Conservation (phyloP, 2,329 filamentous ascomycete genomes). For the Exophiala sp. region DNA sequence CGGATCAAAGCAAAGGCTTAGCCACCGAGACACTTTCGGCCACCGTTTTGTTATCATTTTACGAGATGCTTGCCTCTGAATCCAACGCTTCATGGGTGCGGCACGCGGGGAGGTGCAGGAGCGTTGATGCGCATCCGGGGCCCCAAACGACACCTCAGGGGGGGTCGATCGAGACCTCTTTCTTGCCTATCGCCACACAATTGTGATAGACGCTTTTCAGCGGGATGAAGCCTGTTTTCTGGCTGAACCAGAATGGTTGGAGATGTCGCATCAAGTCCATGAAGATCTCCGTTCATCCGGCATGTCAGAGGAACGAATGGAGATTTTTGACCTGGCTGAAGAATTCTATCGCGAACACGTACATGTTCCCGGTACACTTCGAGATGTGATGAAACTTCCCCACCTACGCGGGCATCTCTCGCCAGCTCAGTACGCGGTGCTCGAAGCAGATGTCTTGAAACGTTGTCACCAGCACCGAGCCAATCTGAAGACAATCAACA, state of each 20-base stretch:
- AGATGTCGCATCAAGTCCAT: slow-evolving; percentile 32
- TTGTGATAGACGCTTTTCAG: slow-evolving; percentile 34
- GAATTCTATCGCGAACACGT: slow-evolving; percentile 26
- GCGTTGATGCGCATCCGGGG: slow-evolving; percentile 35
- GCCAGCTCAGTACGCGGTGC: slow-evolving; percentile 3
- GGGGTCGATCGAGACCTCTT: slow-evolving; percentile 36
- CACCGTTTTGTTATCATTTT: slow-evolving; percentile 35
- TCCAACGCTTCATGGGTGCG: slow-evolving; percentile 35
- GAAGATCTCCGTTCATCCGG: slow-evolving; percentile 23
- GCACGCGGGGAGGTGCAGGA: slow-evolving; percentile 35
- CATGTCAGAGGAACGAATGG: slow-evolving; percentile 13
- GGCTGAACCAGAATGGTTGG: slow-evolving; percentile 34
- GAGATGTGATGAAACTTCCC: slow-evolving; percentile 6
- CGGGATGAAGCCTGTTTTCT: slow-evolving; percentile 35
- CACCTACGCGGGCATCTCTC: slow-evolving; percentile 2
- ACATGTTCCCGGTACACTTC: slow-evolving; percentile 15
- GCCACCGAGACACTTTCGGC: slow-evolving; percentile 34
- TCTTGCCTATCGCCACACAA: slow-evolving; percentile 34
- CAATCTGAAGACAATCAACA: slow-evolving; percentile 23
- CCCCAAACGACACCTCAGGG: slow-evolving; percentile 30
- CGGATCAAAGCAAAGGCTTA: slow-evolving; percentile 30
- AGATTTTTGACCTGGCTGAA: slow-evolving; percentile 26
- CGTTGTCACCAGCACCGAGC: slow-evolving; percentile 16
- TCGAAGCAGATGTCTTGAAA: slow-evolving; percentile 7
- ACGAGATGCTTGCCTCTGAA: slow-evolving; percentile 37